Conservation (phyloP, 176 grass and related monocot genomes). For the Cenchrus purpureus region DNA sequence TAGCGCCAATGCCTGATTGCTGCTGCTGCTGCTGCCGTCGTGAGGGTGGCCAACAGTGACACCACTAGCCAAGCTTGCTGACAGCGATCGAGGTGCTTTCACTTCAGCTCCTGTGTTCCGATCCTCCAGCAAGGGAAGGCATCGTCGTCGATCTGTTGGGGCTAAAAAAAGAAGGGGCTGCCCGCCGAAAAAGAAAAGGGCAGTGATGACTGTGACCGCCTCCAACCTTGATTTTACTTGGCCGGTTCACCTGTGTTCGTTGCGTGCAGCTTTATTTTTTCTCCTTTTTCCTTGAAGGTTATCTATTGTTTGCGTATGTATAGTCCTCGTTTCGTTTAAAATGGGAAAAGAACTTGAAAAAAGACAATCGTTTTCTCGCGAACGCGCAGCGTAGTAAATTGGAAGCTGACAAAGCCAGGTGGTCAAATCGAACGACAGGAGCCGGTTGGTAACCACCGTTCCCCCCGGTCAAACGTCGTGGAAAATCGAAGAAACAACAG, state of each 20-base stretch:
- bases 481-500: neutral
- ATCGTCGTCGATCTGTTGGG: neutral
- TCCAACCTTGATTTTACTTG: neutral
- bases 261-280: neutral
- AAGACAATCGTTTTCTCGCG: neutral
- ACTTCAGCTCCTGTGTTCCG: neutral
- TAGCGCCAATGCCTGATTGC: too few species aligned
- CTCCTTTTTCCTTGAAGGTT: too few species aligned
- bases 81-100: constrained; percentile 9
- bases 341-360: too few species aligned
- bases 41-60: constrained; percentile 46
- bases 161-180: neutral
- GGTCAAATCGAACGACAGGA: neutral
- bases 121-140: neutral
- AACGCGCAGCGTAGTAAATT: neutral
- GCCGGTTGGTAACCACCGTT: neutral
- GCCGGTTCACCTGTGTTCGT: neutral
- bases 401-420: constrained; percentile 10
- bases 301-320: too few species aligned
- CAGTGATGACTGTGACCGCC: neutral
- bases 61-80: constrained; percentile 17
- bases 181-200: too few species aligned
- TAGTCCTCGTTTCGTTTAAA: too few species aligned
- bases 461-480: neutral
- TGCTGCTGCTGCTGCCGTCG: neutral